Percentiles rank a stretch among this genome's conserved stretches.
phyloP scores from a whole-genome alignment of 2,329 filamentous ascomycete species.

The Boeremia lycopersici region DNA sequence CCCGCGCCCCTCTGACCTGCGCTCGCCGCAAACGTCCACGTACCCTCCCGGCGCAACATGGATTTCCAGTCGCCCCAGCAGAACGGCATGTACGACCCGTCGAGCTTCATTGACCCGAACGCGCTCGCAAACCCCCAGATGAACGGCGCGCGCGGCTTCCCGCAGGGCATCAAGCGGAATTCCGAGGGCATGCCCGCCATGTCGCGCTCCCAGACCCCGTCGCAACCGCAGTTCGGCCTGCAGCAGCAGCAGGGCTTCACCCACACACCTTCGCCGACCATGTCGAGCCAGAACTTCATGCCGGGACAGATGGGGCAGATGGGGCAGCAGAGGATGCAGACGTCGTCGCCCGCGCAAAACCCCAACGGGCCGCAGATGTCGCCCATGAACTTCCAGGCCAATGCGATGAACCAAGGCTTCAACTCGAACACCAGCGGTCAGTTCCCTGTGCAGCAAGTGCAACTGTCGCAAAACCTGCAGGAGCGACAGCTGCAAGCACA shows the following conservation, averaged over 20 bases:
- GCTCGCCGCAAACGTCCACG: slow-evolving; percentile 9
- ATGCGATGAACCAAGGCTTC: slow-evolving; percentile 47
- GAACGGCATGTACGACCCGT: slow-evolving; percentile 45
- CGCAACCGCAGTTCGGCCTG: slow-evolving; percentile 70
- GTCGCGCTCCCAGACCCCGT: slow-evolving; percentile 91
- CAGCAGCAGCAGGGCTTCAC: slow-evolving; percentile 73
- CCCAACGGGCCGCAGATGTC: slow-evolving; percentile 53
- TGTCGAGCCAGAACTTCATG: slow-evolving; percentile 76
- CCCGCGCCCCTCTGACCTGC: slow-evolving; percentile 19
- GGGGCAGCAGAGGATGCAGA: slow-evolving; percentile 74
- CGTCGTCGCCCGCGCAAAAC: slow-evolving; percentile 91
- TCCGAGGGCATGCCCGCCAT: slow-evolving; percentile 61
- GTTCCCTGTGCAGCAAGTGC: slow-evolving; percentile 53
- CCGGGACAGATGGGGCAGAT: slow-evolving; percentile 56
- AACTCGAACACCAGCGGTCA: slow-evolving; percentile 50
- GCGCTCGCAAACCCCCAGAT: slow-evolving; percentile 54
- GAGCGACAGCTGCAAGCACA: slow-evolving; percentile 66
- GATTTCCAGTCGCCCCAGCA: slow-evolving; percentile 46
- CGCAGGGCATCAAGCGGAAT: slow-evolving; percentile 83
- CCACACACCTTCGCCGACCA: slow-evolving; percentile 92
- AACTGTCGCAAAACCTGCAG: slow-evolving; percentile 58
- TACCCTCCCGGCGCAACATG: slow-evolving; percentile 37
- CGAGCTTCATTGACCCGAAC: slow-evolving; percentile 49
- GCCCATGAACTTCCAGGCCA: slow-evolving; percentile 45
- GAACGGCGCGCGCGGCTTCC: slow-evolving; percentile 81